Evolutionary conservation across 768 basidiomycete species (phyloP), one percentile per base, ranked within the genome.

Genomic region (Mycena pura): DNA sequence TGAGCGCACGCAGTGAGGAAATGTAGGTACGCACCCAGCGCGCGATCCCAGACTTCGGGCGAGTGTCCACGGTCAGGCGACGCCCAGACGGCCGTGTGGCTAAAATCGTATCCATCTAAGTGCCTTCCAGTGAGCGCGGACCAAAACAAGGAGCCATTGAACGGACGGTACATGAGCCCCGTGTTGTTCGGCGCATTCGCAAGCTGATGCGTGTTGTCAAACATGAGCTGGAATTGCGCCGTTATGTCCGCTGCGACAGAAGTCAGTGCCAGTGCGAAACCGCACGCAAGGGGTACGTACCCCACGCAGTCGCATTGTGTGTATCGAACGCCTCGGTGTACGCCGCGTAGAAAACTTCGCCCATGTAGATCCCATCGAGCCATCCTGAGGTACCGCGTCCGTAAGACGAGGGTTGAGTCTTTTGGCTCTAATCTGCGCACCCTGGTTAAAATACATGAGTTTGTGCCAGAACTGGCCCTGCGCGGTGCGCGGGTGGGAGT

Each of bases 391-490:
- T 7, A 41, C 1, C 17, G 19, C 21, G 9, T 22, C 22, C 25
- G 29, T 39, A 32, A 34, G 19, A 25, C 5, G 36, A 17, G 28
- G 9, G 10, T 38, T 17, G 38, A 32, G 13, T 34, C 19, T n/a
- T n/a, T n/a, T n/a, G n/a, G n/a, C n/a, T n/a, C n/a, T n/a, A n/a
- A n/a, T n/a, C 25, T 10, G 7, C 21, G n/a, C 39, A 78, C 80
- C 80, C 77, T 82, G 76, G 59, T 82, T 78, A 8, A 73, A 71
- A 63, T 80, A 80, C 29, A 53, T 74, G 3, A 75, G 65, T 58
- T 80, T 80, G 69, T 82, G 80, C 80, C 81, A 81, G 63, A 81
- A 81, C 58, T 80, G 79, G 8, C 81, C 80, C 66, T 81, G 70
- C 0, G 72, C 73, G 15, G 79, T 82, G 17, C 81, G 79, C 22